Evolutionary conservation across 805 yeast species (phyloP).

Genomic region (Blastobotrys parvus): DNA sequence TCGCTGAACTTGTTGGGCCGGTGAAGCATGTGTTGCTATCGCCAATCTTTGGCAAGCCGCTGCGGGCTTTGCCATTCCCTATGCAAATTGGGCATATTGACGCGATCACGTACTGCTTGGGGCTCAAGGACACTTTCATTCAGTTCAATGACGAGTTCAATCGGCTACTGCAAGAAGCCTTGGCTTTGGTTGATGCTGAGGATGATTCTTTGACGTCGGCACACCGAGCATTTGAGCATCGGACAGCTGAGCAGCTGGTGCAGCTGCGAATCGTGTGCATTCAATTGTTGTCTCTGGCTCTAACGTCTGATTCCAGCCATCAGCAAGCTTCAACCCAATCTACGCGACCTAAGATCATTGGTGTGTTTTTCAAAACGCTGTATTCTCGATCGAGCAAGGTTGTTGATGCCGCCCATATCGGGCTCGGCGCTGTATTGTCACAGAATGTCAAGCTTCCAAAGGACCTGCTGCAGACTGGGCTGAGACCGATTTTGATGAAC

Average conservation of each 20-base stretch:
- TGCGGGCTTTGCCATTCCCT: constrained; percentile 93
- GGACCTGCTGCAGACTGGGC: constrained; percentile 88
- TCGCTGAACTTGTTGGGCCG: constrained; percentile 69
- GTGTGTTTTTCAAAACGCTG: constrained; percentile 90
- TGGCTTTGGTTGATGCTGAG: constrained; percentile 94
- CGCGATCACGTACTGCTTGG: constrained; percentile 87
- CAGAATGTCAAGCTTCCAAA: constrained; percentile 87
- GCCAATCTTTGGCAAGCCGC: constrained; percentile 94
- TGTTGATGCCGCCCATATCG: constrained; percentile 88
- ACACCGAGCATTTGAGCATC: constrained; percentile 74
- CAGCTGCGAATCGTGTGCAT: constrained; percentile 88
- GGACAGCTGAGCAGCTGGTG: constrained; percentile 81
- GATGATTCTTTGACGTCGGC: constrained; percentile 90
- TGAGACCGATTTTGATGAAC: constrained; percentile 92
- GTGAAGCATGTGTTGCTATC: constrained; percentile 76
- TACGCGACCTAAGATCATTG: constrained; percentile 75
- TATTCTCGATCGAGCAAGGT: constrained; percentile 78
- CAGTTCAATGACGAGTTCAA: constrained; percentile 84
- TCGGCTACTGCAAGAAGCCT: constrained; percentile 77
- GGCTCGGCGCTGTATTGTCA: constrained; percentile 71
- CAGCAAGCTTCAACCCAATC: constrained; percentile 50
- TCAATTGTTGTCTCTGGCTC: constrained; percentile 67
- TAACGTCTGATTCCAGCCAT: constrained; percentile 70
- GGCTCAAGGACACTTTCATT: constrained; percentile 70
- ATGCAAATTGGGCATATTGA: constrained; percentile 99